A percentile compares a stretch with the other conserved stretches of the same genome.
Evolutionary conservation across 495 filamentous ascomycete species (phyloP).

Genomic region (Endocarpon pusillum): DNA sequence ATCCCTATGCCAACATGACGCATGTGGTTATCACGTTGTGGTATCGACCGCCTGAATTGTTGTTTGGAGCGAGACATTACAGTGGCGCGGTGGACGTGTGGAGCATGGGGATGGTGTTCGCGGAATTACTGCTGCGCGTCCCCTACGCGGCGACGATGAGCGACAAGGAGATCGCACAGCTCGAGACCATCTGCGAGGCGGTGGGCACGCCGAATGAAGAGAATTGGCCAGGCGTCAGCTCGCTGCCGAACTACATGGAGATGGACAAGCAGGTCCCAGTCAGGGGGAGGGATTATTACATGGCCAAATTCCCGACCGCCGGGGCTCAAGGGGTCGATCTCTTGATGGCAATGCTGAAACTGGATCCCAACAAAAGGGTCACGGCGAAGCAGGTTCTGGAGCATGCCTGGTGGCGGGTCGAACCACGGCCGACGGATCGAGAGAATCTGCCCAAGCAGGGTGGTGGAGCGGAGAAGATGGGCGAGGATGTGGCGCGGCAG

Average conservation of each 20-base stretch:
- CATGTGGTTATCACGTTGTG: conserved; percentile 89
- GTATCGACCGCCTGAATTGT: conserved; percentile 88
- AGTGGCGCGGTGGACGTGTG: conserved; percentile 83
- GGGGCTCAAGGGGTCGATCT: conserved; percentile 72
- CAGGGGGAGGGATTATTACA: conserved; percentile 48
- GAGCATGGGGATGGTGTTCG: conserved; percentile 87
- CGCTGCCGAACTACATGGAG: conserved; percentile 57
- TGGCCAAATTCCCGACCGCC: conserved; percentile 53
- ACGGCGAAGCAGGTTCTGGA: conserved; percentile 58
- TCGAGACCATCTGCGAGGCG: conserved; percentile 61
- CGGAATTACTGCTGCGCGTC: conserved; percentile 67
- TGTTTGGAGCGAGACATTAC: conserved; percentile 81
- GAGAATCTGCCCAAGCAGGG: conserved; percentile 62
- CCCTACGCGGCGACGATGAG: conserved; percentile 68
- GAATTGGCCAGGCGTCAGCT: conserved; percentile 85
- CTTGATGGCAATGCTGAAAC: conserved; percentile 63
- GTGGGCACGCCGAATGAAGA: conserved; percentile 87
- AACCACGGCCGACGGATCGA: conserved; percentile 71
- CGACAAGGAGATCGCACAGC: conserved; percentile 65
- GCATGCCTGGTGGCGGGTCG: conserved; percentile 72
- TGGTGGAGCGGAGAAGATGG: conserved; percentile 55
- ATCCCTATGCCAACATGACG: conserved; percentile 81
- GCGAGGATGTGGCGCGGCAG: conserved; percentile 66
- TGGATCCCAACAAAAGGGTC: conserved; percentile 72
- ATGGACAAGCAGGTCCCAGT: conserved; percentile 39